Evolutionary conservation across 2,329 filamentous ascomycete species (phyloP).

Genomic region (Trichoderma oligosporum): DNA sequence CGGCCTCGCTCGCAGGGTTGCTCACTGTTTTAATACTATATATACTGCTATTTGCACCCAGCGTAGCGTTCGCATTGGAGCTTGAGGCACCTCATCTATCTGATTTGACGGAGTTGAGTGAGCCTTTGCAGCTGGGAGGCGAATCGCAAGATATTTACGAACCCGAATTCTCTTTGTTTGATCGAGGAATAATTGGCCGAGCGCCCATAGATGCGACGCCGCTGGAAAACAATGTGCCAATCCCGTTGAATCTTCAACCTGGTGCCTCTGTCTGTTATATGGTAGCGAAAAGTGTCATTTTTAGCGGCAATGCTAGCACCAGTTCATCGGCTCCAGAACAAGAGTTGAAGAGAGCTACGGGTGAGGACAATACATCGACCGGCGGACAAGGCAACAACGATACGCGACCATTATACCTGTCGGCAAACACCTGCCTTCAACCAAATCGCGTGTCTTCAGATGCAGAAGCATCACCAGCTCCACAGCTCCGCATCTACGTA

Average conservation of each 20-base stretch:
- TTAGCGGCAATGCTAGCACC: slow-evolving; percentile 25
- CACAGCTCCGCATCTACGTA: slow-evolving; percentile 75
- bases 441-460: slow-evolving; percentile 46
- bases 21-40: slow-evolving; percentile 58
- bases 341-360: slow-evolving; percentile 12
- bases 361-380: background rate
- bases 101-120: slow-evolving; percentile 19
- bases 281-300: slow-evolving; percentile 30
- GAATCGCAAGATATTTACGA: slow-evolving; percentile 43
- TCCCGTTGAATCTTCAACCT: slow-evolving; percentile 55
- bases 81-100: slow-evolving; percentile 40
- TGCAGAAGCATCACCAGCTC: slow-evolving; percentile 42
- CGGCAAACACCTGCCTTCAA: slow-evolving; percentile 80
- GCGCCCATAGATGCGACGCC: slow-evolving; percentile 49
- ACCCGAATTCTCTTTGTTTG: slow-evolving; percentile 58
- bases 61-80: slow-evolving; percentile 61
- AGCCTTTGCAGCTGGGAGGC: background rate
- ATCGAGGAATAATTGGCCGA: slow-evolving; percentile 60
- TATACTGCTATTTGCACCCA: slow-evolving; percentile 55
- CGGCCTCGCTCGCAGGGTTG: slow-evolving; percentile 61
- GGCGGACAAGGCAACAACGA: slow-evolving; percentile 28
- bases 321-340: slow-evolving; percentile 18
- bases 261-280: slow-evolving; percentile 54
- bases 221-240: slow-evolving; percentile 62
- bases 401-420: slow-evolving; percentile 63